Base-by-base conservation (phyloP, 2,329 filamentous ascomycete genomes). In the Sclerotiophoma versabilis region DNA sequence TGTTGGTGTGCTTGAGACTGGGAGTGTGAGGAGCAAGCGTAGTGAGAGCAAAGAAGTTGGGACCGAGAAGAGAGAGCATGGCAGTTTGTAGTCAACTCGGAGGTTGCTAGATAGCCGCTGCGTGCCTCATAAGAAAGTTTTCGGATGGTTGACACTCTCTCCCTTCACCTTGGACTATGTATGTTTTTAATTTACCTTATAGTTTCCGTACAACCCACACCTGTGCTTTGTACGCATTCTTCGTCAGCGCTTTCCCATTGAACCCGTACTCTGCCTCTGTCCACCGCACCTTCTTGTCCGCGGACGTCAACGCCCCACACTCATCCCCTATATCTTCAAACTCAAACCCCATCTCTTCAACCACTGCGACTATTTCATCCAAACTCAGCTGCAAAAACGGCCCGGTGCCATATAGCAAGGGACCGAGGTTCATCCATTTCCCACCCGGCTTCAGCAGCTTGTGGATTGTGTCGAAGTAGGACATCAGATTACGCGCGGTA, bases 371-470 rank as follows among this genome's bases (percentile, higher is more conserved):
- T 2, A 85, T 77, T 61, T 86, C 84, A 26, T 84, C 80, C 2
- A 86, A 64, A 0, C 79, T 80, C 5, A 85, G 70, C 63, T 86
- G 83, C 27, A 86, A 77, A 58, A 80, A 83, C 0, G 83, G 83
- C 0, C 75, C 79, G 0, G 79, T 81, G 0, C 84, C 83, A 36
- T 85, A 86, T 0, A 86, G 67, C 8, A 86, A 59, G 0, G 83
- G 84, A 0, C 83, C 84, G 0, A 85, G 76, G 43, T 86, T 86
- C 20, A 86, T 69, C 83, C 83, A 85, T 29, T 75, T 65, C 0
- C 83, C 83, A 0, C 81, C 82, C 0, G 68, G 64, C 36, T 72
- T 76, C 2, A 86, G 73, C 0, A 83, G 60, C 0, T 66, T 66
- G 43, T 80, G 74, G 36, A 85, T 85, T 0, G 78, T 83, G 29